Conservation (phyloP, 164 flowering plant species). For the Brasenia schreberi region DNA sequence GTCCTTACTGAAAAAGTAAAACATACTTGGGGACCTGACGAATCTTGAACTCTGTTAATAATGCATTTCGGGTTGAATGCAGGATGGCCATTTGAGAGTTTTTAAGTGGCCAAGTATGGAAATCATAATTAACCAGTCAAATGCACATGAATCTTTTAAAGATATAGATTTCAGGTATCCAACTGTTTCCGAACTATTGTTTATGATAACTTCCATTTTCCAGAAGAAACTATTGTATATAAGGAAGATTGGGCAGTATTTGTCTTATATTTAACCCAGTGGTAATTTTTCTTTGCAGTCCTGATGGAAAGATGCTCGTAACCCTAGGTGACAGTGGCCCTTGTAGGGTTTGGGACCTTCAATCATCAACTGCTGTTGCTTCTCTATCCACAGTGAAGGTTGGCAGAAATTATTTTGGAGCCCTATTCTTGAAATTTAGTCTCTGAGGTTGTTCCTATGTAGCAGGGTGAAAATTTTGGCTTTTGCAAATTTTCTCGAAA, state of each 20-base stretch:
- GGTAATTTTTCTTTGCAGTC: constrained; percentile 32
- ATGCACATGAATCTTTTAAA: constrained; percentile 61
- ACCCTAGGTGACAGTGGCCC: constrained; percentile 67
- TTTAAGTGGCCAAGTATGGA: constrained; percentile 96
- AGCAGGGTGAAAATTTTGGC: constrained; percentile 68
- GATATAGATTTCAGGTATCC: constrained; percentile 85
- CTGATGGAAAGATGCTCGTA: constrained; percentile 69
- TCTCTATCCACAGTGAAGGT: constrained; percentile 61
- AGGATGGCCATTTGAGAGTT: constrained; percentile 89
- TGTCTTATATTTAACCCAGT: not conserved
- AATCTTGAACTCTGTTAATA: no score
- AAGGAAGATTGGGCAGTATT: not conserved
- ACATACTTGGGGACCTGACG: no score
- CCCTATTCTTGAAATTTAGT: not conserved
- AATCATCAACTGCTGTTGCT: constrained; percentile 37
- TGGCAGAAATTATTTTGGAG: constrained; percentile 2
- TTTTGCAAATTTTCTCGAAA: constrained; percentile 64
- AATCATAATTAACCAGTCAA: constrained; percentile 36
- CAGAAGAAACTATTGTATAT: not conserved
- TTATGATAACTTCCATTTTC: not conserved
- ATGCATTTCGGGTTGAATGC: constrained; percentile 35
- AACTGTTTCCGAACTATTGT: not conserved
- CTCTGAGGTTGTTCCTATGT: not conserved
- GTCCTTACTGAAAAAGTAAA: no score
- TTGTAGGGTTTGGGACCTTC: constrained; percentile 75